Evolutionary conservation across 345 rosid genomes (phyloP), one percentile per base, ranked within the genome.

Genomic region (Ceriops tagal): DNA sequence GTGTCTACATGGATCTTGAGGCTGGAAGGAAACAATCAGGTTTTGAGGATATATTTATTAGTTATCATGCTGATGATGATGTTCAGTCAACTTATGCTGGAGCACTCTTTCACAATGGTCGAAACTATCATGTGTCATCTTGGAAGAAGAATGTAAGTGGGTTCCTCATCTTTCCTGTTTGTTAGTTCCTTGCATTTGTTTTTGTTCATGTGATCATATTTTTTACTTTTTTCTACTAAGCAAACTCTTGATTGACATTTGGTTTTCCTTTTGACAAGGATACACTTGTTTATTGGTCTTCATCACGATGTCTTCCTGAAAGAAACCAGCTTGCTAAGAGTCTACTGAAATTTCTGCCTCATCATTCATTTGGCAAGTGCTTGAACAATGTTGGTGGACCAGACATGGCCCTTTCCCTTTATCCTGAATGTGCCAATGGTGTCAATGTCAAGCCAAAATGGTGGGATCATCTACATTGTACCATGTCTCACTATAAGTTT

Each of bases 401-500:
- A 34, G 82, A 91, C 86, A 74, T 53, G 85, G 98, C 95, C 28
- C 86, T 89, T 59, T 79, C 88, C 35, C 73, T 87, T 72, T 93
- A 93, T 65, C 92, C 92, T 4, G 90, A 89, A 65, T 93, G 98
- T 53, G 73, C 83, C 5, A 60, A 74, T 1, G 86, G 83, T 49
- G 82, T 80, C 46, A 82, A 69, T 39, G 58, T 73, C 34, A 20
- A 32, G 20, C 88, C 89, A 11, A 89, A 82, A 84, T 93, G 98
- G 97, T 91, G 95, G 81, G 96, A 89, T 70, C 97, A 93, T 65
- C 78, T 91, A 57, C 97, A 93, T 61, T 93, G 98, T 64, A 88
- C 95, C 61, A 91, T 91, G 98, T 93, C 98, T 77, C 90, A 91
- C 73, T 91, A 93, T 84, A 91, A 93, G 73, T 91, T 93, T 66